Conservation (phyloP, 179 eudicot species). For the Camellia oleifera region DNA sequence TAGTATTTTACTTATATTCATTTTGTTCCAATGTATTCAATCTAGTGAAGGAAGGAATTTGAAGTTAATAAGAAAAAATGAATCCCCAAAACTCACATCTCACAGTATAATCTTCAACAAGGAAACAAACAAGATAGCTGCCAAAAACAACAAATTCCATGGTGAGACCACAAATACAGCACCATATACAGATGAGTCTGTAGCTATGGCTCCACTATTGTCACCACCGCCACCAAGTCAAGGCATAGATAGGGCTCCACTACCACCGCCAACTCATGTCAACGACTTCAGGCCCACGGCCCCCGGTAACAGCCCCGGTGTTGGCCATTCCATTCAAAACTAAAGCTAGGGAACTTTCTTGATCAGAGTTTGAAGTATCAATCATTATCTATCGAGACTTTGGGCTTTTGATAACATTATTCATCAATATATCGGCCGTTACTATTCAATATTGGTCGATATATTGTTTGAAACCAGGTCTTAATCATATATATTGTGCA, state of each 20-base stretch:
- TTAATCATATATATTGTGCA: too few relatives aligned
- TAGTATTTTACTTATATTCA: slow-evolving; percentile 28
- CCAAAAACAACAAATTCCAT: slow-evolving; percentile 11
- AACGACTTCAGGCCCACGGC: slow-evolving; percentile 53
- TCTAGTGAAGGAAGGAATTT: slow-evolving; percentile 36
- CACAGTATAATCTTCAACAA: neutral
- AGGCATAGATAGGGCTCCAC: slow-evolving; percentile 20
- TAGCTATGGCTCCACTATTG: neutral
- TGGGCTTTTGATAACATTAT: too few relatives aligned
- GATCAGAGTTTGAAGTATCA: too few relatives aligned
- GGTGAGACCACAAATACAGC: slow-evolving; percentile 11
- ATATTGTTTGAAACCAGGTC: too few relatives aligned
- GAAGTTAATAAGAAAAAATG: slow-evolving; percentile 16
- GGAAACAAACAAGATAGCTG: neutral
- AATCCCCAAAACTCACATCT: slow-evolving; percentile 12
- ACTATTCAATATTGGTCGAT: too few relatives aligned
- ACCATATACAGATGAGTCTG: slow-evolving; percentile 14
- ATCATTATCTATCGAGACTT: too few relatives aligned
- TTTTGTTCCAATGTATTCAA: slow-evolving; percentile 23
- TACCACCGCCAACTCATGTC: slow-evolving; percentile 29
- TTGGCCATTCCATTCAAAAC: slow-evolving; percentile 29
- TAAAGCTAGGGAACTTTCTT: neutral
- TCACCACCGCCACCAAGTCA: slow-evolving; percentile 19
- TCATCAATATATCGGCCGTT: too few relatives aligned
- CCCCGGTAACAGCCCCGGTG: slow-evolving; percentile 28